Evolutionary conservation across 1,139 yeast species (phyloP).

Genomic region (Geotrichum fermentans): DNA sequence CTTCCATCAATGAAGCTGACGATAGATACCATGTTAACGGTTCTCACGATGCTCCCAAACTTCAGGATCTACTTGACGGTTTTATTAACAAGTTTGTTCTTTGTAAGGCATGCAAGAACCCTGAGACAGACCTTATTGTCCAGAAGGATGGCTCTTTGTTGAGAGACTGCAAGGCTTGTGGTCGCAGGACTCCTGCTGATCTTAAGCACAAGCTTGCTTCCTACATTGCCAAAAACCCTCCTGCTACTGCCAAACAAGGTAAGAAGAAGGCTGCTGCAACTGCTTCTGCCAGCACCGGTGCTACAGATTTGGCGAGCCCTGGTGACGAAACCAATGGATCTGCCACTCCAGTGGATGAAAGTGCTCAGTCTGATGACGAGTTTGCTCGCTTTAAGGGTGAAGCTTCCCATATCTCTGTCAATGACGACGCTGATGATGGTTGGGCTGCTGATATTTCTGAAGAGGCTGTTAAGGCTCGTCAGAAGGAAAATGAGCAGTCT

Average conservation of each 20-base stretch:
- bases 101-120: constrained; percentile 93
- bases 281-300: constrained; percentile 89
- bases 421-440: constrained; percentile 77
- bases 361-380: constrained; percentile 66
- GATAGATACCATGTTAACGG: constrained; percentile 94
- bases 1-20: constrained; percentile 68
- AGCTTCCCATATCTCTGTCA: constrained; percentile 60
- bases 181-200: constrained; percentile 79
- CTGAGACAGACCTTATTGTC: constrained; percentile 89
- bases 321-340: constrained; percentile 29
- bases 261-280: constrained; percentile 67
- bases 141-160: constrained; percentile 72
- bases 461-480: constrained; percentile 93
- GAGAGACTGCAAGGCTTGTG: constrained; percentile 98
- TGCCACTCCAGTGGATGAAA: constrained; percentile 36
- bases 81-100: constrained; percentile 88
- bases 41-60: constrained; percentile 81
- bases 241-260: constrained; percentile 51
- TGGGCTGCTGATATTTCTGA: constrained; percentile 98
- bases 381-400: constrained; percentile 79
- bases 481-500: constrained; percentile 69
- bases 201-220: constrained; percentile 82
- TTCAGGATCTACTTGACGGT: constrained; percentile 92
- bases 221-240: constrained; percentile 89
- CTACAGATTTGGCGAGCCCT: constrained; percentile 61